Base-by-base conservation (phyloP, 2,329 filamentous ascomycete genomes). In the Fusarium heterosporum region DNA sequence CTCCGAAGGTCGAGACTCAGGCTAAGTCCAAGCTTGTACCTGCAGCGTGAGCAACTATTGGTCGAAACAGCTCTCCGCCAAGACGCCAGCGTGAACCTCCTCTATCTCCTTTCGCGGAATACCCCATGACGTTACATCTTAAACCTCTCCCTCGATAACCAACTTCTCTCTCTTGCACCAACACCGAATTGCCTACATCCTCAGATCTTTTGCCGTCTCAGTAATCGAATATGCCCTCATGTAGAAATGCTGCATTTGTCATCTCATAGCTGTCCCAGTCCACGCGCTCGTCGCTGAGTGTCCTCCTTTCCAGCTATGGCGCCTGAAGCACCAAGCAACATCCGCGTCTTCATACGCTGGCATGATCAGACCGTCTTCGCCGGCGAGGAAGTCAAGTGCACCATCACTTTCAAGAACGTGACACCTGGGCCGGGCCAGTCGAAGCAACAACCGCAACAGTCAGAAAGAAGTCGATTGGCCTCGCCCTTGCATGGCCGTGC, bases 281-380 rank as follows among this genome's bases (percentile, higher is more conserved):
- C 65, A 73, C 68, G 71, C 70, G 70, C 70, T 72, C 71, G 72
- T 63, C 70, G 66, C 68, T 77, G 74, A 78, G 73, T 61, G 68
- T 64, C 48, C 68, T 68, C 61, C 66, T 57, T 53, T 64, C 45
- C 25, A 75, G 80, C 71, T 75, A 87, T 86, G 84, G 77, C 83
- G 70, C 78, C 82, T 70, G 82, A 85, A 73, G 76, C 74, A 69
- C 73, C 77, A 64, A 83, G 82, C 80, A 95, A 96, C 83, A 93
- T 99, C 77, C 92, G 94, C 78, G 95, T 97, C 79, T 97, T 95
- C 78, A 93, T 99, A 78, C 90, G 90, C 81, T 99, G 95, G 92
- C 91, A 93, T 78, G 92, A 97, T 76, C 90, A 95, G 78, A 94
- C 92, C 64, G 93, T 99, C 73, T 99, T 98, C 81, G 93, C 96